Evolutionary conservation across 306 rosid species (phyloP), one percentile per base, ranked within the genome.

Genomic region (Vigna trinervia): DNA sequence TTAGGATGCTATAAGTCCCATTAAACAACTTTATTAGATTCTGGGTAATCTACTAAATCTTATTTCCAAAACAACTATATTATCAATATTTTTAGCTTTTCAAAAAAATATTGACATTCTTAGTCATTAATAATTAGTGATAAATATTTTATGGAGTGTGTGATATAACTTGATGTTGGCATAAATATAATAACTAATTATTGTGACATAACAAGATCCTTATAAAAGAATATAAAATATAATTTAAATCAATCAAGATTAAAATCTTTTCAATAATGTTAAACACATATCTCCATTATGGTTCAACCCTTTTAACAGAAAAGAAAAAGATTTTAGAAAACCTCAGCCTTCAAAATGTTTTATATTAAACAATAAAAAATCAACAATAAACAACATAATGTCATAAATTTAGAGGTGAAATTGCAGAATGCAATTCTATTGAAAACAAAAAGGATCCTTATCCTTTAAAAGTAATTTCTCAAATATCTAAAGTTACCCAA

Each of bases 401-500:
- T 28, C 2, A 2, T 61, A 64, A 64, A 62, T 36, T 39, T 39
- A 15, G 4, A 11, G 0, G 9, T 19, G 71, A 17, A 65, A 65
- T 39, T 65, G 52, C 9, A 61, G 22, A 14, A 26, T 48, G 59
- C 28, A 54, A 54, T 54, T 52, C 5, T 34, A 41, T 38, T 54
- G 62, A 73, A 73, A 23, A 41, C 41, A 43, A 28, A 73, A 57
- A 73, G 67, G 43, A 57, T 57, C 9, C 22, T 39, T 19, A 36
- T 41, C 20, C 51, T 36, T 53, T 72, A 47, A 41, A 73, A 45
- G 52, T 26, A 14, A 73, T 41, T 58, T 58, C 45, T 20, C 45
- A 39, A 76, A 64, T 47, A 77, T 43, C 67, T 57, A 58, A 77
- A 77, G 68, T 26, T 66, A 41, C 14, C 74, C 54, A 2, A 66